phyloP scores from a whole-genome alignment of 176 grass and related monocot species.

The Typha latifolia region DNA sequence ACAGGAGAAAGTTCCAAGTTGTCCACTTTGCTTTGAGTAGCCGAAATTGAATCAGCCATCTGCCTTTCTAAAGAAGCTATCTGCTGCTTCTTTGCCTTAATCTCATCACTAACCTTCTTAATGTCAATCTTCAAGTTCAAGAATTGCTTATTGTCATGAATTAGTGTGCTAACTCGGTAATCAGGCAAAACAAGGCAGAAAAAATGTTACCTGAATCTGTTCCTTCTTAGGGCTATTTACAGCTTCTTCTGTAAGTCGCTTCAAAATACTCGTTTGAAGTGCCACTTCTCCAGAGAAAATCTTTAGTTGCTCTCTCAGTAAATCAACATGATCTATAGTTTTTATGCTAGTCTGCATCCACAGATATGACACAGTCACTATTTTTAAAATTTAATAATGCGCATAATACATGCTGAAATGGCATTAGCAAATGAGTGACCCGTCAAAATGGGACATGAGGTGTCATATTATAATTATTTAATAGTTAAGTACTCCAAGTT shows the following conservation, averaged over 20 bases:
- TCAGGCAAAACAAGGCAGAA: constrained; percentile 5
- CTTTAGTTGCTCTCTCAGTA: constrained; percentile 87
- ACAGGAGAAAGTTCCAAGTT: constrained; percentile 60
- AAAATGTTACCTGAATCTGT: constrained; percentile 62
- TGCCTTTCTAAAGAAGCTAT: constrained; percentile 84
- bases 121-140: constrained; percentile 72
- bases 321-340: constrained; percentile 90
- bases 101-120: constrained; percentile 76
- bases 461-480: no score
- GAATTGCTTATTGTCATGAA: neutral
- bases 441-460: no score
- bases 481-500: no score
- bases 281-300: constrained; percentile 94
- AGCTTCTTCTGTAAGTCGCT: constrained; percentile 72
- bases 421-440: neutral
- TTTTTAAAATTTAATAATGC: neutral
- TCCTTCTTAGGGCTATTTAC: constrained; percentile 57
- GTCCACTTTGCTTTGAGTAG: constrained; percentile 50
- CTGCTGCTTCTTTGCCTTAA: constrained; percentile 68
- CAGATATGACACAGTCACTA: constrained; percentile 14
- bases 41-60: constrained; percentile 57
- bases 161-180: neutral
- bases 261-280: constrained; percentile 85
- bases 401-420: neutral
- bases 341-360: constrained; percentile 58